Evolutionary conservation across 2,329 filamentous ascomycete species (phyloP), one percentile per base, ranked within the genome.

Genomic region (Botryosphaeria agaves): DNA sequence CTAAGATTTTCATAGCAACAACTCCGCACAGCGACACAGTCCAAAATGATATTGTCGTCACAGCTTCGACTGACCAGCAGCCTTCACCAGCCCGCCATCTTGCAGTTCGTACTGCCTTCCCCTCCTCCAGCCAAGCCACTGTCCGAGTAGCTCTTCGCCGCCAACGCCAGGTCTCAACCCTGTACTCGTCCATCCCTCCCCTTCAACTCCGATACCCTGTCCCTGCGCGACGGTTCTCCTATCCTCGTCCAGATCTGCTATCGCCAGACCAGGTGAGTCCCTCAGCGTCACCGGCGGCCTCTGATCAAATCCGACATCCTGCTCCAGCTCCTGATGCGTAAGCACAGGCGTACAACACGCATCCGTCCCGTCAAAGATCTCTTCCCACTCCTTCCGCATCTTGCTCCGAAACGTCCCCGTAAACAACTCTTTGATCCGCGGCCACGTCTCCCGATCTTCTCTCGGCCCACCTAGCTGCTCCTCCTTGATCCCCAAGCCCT

Each of bases 341-440:
- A 93, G 58, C 1, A 95, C 80, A 0, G 87, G 87, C n/a, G 81
- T 83, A 38, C 78, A 83, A 51, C 87, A 95, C 1, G 87, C 87
- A 55, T 95, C 87, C 0, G 80, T 89, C 7, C 79, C 81, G 48
- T 92, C 81, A 48, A 94, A 95, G 5, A 92, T 59, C 3, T 36
- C 48, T 53, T 93, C 87, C 87, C 87, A 95, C 49, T 92, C 76
- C 0, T 53, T 47, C 19, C 85, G 65, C 4, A 76, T 77, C 56
- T 73, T 82, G 26, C 58, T 52, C 48, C 64, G 70, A 52, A 95
- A 94, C 0, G 58, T 61, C 3, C 47, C 48, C 3, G 64, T 64
- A 40, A 92, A 76, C 3, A 71, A 48, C 1, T 53, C 45, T 30
- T 65, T 64, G 42, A 94, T 61, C 28, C 61, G 66, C 0, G 70